A percentile compares a stretch with the other conserved stretches of the same genome.
These are phyloP conservation scores for Sporothrix pseudoabietina DNA, from an alignment of 2,329 filamentous ascomycete species.

Conservation along the genomic window DNA sequence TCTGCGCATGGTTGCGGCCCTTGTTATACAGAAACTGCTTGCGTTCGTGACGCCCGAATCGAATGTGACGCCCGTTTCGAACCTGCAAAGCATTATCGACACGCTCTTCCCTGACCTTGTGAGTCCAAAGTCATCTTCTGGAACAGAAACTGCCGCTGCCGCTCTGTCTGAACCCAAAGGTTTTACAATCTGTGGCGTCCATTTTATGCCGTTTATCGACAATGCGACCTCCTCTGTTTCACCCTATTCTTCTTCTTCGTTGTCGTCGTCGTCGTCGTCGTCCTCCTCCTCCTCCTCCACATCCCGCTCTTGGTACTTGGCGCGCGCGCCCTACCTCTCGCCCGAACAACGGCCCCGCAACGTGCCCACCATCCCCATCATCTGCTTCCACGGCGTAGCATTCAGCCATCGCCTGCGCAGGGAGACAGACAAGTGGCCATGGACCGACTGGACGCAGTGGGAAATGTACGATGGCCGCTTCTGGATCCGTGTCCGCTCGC, in stretches of 20 bases:
- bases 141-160: no score
- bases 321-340: constrained; percentile 30
- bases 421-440: constrained; percentile 35
- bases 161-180: constrained; percentile 34
- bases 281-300: constrained; percentile 11
- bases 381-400: constrained; percentile 32
- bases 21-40: constrained; percentile 53
- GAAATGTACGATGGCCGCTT: constrained; percentile 62
- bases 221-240: not conserved
- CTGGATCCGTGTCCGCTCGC: constrained; percentile 57
- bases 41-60: constrained; percentile 54
- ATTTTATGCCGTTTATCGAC: constrained; percentile 47
- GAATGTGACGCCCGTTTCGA: constrained; percentile 47
- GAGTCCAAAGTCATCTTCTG: constrained; percentile 21
- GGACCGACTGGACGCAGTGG: constrained; percentile 42
- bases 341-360: constrained; percentile 47
- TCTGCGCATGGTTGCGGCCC: constrained; percentile 49
- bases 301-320: constrained; percentile 43
- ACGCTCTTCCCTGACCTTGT: constrained; percentile 54
- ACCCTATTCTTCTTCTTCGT: constrained; percentile 11
- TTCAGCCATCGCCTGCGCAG: constrained; percentile 30
- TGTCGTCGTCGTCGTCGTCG: constrained; percentile 29
- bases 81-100: constrained; percentile 51
- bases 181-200: constrained; percentile 53
- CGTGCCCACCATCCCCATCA: constrained; percentile 37